A percentile compares a stretch with the other conserved stretches of the same genome.
These are phyloP conservation scores for Mycena leptocephala DNA, from an alignment of 768 basidiomycete genomes.

Conservation along the genomic window DNA sequence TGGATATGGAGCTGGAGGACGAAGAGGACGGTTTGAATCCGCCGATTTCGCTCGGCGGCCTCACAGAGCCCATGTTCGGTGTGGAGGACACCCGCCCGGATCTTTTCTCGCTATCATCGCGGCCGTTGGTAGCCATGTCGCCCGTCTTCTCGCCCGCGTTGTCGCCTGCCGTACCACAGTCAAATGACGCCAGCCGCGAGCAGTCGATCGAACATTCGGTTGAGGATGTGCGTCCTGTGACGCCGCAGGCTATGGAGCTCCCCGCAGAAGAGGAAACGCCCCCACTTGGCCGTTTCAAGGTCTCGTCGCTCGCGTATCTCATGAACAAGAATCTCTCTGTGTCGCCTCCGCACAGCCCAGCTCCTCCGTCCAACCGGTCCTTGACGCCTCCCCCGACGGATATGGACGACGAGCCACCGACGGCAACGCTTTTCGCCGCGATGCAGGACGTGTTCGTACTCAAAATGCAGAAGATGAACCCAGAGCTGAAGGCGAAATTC, in stretches of 20 bases:
- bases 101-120: conserved; percentile 26
- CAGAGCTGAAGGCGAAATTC: conserved; percentile 24
- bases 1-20: conserved; percentile 35
- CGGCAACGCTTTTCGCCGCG: conserved; percentile 32
- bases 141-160: conserved; percentile 30
- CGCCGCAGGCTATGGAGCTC: not conserved
- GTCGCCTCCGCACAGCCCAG: conserved; percentile 27
- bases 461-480: conserved; percentile 33
- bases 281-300: conserved; percentile 33
- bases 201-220: conserved; percentile 26
- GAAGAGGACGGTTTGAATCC: conserved; percentile 29
- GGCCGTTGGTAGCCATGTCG: conserved; percentile 11
- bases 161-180: conserved; percentile 22
- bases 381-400: conserved; percentile 12
- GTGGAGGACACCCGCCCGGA: conserved; percentile 11
- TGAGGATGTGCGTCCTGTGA: conserved; percentile 1
- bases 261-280: conserved; percentile 24
- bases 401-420: conserved; percentile 18
- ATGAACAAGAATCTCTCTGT: conserved; percentile 33
- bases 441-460: conserved; percentile 36
- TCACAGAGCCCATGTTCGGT: conserved; percentile 28
- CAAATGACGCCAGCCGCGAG: conserved; percentile 28
- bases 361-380: not conserved
- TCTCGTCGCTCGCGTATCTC: conserved; percentile 34
- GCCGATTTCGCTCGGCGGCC: conserved; percentile 23